Percentiles rank a stretch among this genome's conserved stretches.
These are phyloP conservation scores for Chytriomyces hyalinus DNA, from an alignment of 192 early-diverging fungal genomes.

Conservation along the genomic window DNA sequence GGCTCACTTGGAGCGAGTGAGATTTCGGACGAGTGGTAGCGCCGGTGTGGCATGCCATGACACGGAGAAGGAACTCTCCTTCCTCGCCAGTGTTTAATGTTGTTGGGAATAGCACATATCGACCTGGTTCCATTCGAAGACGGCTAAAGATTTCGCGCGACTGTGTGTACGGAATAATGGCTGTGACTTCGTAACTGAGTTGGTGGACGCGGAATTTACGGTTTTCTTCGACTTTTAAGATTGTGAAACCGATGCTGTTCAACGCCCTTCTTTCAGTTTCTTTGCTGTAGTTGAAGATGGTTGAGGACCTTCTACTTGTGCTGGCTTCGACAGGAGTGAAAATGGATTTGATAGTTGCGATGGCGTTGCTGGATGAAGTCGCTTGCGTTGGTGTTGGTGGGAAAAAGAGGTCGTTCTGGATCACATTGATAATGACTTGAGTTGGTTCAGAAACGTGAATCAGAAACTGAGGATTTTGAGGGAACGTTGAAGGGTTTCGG, in stretches of 20 bases:
- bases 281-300: not conserved
- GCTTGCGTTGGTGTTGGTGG: not conserved
- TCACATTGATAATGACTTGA: conserved; percentile 44
- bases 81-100: conserved; percentile 44
- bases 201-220: conserved; percentile 51
- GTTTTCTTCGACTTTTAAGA: conserved; percentile 49
- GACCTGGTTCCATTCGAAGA: conserved; percentile 34
- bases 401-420: conserved; percentile 44
- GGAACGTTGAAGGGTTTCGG: conserved; percentile 46
- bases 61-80: conserved; percentile 44
- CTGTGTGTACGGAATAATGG: conserved; percentile 49
- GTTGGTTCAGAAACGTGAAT: conserved; percentile 25
- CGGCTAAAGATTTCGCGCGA: conserved; percentile 45
- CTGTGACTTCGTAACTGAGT: conserved; percentile 43
- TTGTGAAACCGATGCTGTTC: conserved; percentile 46
- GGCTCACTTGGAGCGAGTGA: not conserved
- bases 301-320: not conserved
- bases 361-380: not conserved
- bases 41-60: conserved; percentile 16
- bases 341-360: too few relatives aligned
- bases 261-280: not conserved
- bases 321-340: not conserved
- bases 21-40: not conserved
- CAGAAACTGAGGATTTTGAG: conserved; percentile 50
- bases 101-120: conserved; percentile 50